phyloP scores from a whole-genome alignment of 1,284 basidiomycete species.

The Pulveroboletus sp. region DNA sequence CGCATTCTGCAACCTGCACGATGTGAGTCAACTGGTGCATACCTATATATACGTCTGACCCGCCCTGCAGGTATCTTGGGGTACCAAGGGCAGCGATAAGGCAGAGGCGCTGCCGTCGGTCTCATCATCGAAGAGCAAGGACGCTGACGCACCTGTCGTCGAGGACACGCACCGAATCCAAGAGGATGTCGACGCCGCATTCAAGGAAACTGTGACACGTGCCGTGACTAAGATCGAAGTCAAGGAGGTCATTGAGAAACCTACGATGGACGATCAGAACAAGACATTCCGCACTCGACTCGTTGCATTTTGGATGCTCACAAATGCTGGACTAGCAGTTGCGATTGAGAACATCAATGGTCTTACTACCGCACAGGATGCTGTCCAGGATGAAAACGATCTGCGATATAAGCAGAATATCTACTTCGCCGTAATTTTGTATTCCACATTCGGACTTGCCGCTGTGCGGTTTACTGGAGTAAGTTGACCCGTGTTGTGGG shows the following conservation, averaged over 20 bases:
- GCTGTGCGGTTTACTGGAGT: slow-evolving; percentile 83
- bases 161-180: slow-evolving; percentile 80
- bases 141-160: slow-evolving; percentile 74
- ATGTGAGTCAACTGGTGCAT: slow-evolving; percentile 50
- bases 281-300: slow-evolving; percentile 92
- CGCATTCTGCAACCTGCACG: slow-evolving; percentile 94
- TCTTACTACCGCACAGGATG: slow-evolving; percentile 49
- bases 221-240: slow-evolving; percentile 82
- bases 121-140: slow-evolving; percentile 80
- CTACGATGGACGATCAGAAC: slow-evolving; percentile 89
- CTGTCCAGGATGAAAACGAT: slow-evolving; percentile 44
- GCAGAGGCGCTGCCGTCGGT: slow-evolving; percentile 92
- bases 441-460: slow-evolving; percentile 85
- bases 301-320: slow-evolving; percentile 84
- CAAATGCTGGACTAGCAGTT: slow-evolving; percentile 79
- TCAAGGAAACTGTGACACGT: slow-evolving; percentile 91
- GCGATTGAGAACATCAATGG: slow-evolving; percentile 87
- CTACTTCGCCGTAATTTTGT: slow-evolving; percentile 86
- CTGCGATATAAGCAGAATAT: slow-evolving; percentile 67
- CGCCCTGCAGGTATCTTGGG: slow-evolving; percentile 74
- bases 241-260: slow-evolving; percentile 74
- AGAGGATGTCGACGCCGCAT: slow-evolving; percentile 90
- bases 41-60: slow-evolving; percentile 3
- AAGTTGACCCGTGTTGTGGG: slow-evolving; percentile 39
- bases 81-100: slow-evolving; percentile 96